phyloP scores from a whole-genome alignment of 768 basidiomycete genomes.

The Suillus lakei region DNA sequence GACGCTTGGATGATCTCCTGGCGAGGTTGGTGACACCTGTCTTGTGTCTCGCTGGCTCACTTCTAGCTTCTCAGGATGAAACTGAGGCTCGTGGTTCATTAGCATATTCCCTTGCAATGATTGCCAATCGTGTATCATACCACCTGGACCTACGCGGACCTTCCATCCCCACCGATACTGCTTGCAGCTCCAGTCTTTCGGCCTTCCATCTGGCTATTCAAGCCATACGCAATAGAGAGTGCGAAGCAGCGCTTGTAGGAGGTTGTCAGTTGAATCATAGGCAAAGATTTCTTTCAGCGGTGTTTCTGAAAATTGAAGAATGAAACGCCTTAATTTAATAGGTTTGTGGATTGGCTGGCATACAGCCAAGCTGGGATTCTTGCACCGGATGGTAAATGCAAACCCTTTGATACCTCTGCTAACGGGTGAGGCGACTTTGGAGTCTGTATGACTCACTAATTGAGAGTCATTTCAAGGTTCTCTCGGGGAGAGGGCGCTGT shows the following conservation, averaged over 20 bases:
- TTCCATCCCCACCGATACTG: slow-evolving; percentile 54
- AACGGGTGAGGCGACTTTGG: slow-evolving; percentile 41
- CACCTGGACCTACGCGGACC: slow-evolving; percentile 47
- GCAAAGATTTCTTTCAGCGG: slow-evolving; percentile 27
- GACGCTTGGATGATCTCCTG: slow-evolving; percentile 36
- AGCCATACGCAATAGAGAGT: slow-evolving; percentile 47
- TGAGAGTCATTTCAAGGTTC: slow-evolving; percentile 32
- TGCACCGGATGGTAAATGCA: slow-evolving; percentile 46
- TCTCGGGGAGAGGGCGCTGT: slow-evolving; percentile 43
- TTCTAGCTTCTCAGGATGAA: slow-evolving; percentile 30
- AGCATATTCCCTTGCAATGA: slow-evolving; percentile 37
- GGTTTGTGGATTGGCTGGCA: slow-evolving; percentile 39
- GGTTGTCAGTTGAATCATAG: slow-evolving; percentile 48
- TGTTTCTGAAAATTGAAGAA: slow-evolving; percentile 1
- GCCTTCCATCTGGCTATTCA: slow-evolving; percentile 54
- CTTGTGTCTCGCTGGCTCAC: not conserved
- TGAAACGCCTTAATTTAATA: slow-evolving; percentile 12
- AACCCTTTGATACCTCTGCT: slow-evolving; percentile 48
- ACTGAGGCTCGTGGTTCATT: slow-evolving; percentile 39
- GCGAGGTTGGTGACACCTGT: slow-evolving; percentile 9
- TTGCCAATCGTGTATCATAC: slow-evolving; percentile 44
- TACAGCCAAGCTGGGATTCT: slow-evolving; percentile 46
- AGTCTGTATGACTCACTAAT: not conserved
- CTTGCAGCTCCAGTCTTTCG: slow-evolving; percentile 52
- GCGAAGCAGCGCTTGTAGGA: slow-evolving; percentile 52